phyloP scores from a whole-genome alignment of 495 filamentous ascomycete species.

The Acidiella bohemica region DNA sequence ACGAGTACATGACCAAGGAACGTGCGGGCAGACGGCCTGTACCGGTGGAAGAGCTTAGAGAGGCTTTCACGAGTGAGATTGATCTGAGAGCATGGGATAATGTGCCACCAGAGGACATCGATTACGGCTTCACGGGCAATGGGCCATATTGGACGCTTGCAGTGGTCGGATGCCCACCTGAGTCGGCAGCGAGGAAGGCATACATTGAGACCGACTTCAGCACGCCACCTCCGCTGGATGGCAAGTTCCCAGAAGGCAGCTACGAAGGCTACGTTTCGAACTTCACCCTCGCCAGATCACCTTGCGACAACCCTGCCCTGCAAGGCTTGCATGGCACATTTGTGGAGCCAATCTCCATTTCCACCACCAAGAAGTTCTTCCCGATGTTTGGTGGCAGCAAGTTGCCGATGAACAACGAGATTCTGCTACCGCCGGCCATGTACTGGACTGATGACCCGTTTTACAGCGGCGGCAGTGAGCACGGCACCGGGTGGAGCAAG shows the following conservation, averaged over 20 bases:
- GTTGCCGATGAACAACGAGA: constrained; percentile 65
- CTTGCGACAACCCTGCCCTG: constrained; percentile 25
- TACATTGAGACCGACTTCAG: constrained; percentile 21
- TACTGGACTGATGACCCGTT: constrained; percentile 58
- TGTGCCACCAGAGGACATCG: constrained; percentile 2
- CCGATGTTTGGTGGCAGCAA: constrained; percentile 69
- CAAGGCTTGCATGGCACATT: constrained; percentile 55
- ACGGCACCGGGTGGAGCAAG: constrained; percentile 37
- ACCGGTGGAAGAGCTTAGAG: constrained; percentile 3
- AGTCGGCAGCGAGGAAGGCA: constrained; percentile 21
- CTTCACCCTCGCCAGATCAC: constrained; percentile 24
- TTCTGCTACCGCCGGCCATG: constrained; percentile 65
- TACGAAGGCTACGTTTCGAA: constrained; percentile 28
- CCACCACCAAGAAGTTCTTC: constrained; percentile 42
- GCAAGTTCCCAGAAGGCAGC: constrained; percentile 13
- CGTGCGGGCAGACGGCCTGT: constrained; percentile 10
- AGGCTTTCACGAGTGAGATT: constrained; percentile 5
- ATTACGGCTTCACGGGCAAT: constrained; percentile 17
- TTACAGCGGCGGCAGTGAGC: constrained; percentile 47
- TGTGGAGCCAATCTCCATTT: constrained; percentile 47
- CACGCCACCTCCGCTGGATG: constrained; percentile 15
- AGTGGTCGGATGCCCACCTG: constrained; percentile 23
- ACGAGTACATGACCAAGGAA: constrained; percentile 20
- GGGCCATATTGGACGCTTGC: constrained; percentile 27
- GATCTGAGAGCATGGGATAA: constrained; percentile 11